phyloP scores from a whole-genome alignment of 1,284 basidiomycete species.

The Ceratobasidium sp. region DNA sequence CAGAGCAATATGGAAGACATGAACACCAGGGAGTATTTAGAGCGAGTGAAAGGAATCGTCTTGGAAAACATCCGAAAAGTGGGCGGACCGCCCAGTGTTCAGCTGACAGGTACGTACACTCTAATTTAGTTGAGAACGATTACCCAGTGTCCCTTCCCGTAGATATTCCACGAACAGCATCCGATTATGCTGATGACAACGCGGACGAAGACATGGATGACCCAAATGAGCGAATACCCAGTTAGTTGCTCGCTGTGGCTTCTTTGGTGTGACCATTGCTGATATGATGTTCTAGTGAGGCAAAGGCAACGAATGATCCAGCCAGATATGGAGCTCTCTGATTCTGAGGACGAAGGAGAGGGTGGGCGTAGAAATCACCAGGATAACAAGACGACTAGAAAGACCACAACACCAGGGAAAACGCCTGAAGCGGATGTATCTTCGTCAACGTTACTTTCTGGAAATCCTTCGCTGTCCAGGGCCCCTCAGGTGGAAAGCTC shows the following conservation, averaged over 20 bases:
- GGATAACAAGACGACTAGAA: conserved; percentile 48
- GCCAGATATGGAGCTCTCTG: conserved; percentile 83
- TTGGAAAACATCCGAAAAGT: conserved; percentile 90
- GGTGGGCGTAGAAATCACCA: conserved; percentile 73
- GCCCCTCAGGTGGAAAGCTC: conserved; percentile 15
- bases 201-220: conserved; percentile 85
- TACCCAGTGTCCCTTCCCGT: background rate
- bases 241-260: conserved; percentile 54
- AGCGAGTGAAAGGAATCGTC: conserved; percentile 92
- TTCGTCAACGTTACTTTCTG: background rate
- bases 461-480: conserved; percentile 8
- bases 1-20: conserved; percentile 96
- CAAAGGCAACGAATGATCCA: conserved; percentile 80
- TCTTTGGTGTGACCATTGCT: background rate
- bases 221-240: conserved; percentile 79
- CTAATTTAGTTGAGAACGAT: background rate
- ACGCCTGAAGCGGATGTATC: conserved; percentile 14
- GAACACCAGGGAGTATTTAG: conserved; percentile 93
- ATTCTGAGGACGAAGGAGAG: conserved; percentile 88
- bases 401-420: conserved; percentile 18
- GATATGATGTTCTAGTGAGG: conserved; percentile 57
- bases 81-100: conserved; percentile 90
- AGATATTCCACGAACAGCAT: conserved; percentile 84
- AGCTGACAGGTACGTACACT: conserved; percentile 77
- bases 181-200: conserved; percentile 86